Base-by-base conservation (phyloP, 2,329 filamentous ascomycete species). In the Akanthomyces lecanii region DNA sequence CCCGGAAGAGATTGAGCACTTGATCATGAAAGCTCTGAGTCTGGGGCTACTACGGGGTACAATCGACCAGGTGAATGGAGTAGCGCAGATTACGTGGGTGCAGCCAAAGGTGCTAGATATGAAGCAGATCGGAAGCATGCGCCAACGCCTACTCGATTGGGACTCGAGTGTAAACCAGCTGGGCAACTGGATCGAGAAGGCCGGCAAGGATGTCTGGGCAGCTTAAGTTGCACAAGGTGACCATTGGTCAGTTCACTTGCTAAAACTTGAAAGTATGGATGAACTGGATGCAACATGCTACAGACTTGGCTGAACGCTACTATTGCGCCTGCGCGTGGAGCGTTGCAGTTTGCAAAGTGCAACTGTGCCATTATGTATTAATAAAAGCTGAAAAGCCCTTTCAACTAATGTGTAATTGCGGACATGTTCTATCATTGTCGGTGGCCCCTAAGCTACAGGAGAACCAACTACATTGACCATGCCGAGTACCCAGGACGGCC, bases 11-110 rank as follows among this genome's bases (percentile, higher is more conserved):
- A 98, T 99, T 69, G 95, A 99, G 82, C 94, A 98, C 75, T 80
- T 99, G 67, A 90, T 99, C 71, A 99, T 99, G 95, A 98, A 97
- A 82, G 95, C 95, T n/a, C 79, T 99, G 71, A 97, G 93, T 72
- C 78, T 99, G 69, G 95, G 95, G 0, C 81, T 99, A 69, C 80
- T 99, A 69, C 86, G 89, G 69, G 95, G 95, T 52, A 95, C 90
- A 63, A 98, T 99, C 71, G 95, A 99, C 75, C 94, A 99, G 79
- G 95, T 99, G 38, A 92, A 92, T 54, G 89, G 93, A 77, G 87
- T 98, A 68, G 95, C 95, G 50, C 87, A 93, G 74, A 97, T 99
- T 77, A 94, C 94, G 71, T 99, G 95, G 95, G 95, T 99, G 64
- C 95, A 99, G 80, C 95, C 95, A 25, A 98, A 98, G 84, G 93